Evolutionary conservation across 208 protist genomes (phyloP), one percentile per base, ranked within the genome.

Genomic region (Phytomonas francai): DNA sequence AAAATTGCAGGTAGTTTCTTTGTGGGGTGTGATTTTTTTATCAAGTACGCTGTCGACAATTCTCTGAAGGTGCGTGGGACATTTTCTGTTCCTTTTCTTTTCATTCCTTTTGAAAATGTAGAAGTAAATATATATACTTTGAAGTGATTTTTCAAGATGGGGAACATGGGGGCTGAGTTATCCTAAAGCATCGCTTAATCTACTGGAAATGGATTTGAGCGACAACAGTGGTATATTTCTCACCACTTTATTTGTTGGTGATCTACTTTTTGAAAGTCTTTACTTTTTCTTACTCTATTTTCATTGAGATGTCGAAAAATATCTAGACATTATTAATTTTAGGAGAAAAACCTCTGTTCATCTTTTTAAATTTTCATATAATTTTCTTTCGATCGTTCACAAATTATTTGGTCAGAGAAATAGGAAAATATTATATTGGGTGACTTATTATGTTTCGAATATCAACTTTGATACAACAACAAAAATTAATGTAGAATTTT

Each of bases 211-310:
- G 8, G 28, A 11, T 33, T 59, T 33, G 28, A 32, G 29, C 3
- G 8, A 59, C 29, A 33, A 59, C 29, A 8, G 28, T 8, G 8
- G 5, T 3, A 32, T 59, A 33, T 3, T 33, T 32, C 8, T 59
- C 8, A 8, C 8, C 56, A 59, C 8, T 59, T 59, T 33, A 59
- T 3, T 32, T 59, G 8, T 59, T 59, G 29, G 5, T 59, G 1
- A 6, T n/a, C 3, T 68, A 49, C 34, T 64, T n/a, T 60, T 69
- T 71, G 39, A 62, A 39, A 68, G 68, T 34, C n/a, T 65, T 68
- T 33, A 11, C 8, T 33, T 63, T 64, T 68, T 68, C 27, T 68
- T 68, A 11, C 28, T 59, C 56, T 33, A 59, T 33, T 11, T 59
- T 16, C 57, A 61, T 62, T 6, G 27, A 12, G 22, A 32, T 30